Evolutionary conservation across 345 rosid genomes (phyloP).

Genomic region (Syzygium grande): DNA sequence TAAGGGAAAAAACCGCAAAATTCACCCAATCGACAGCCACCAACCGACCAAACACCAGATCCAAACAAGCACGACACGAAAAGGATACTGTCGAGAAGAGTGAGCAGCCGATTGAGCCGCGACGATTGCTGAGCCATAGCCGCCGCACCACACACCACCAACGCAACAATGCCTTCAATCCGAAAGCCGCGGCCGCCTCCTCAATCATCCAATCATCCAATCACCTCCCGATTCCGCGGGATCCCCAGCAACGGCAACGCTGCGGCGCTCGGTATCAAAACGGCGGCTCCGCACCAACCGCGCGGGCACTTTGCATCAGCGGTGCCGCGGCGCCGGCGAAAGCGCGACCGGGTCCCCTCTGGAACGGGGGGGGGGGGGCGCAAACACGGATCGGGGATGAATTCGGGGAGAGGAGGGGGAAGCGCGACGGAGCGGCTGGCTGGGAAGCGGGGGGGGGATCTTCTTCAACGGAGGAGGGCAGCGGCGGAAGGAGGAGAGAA

Average conservation of each 20-base stretch:
- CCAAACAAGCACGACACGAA: neutral
- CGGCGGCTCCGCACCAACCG: neutral
- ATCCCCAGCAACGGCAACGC: too few species aligned
- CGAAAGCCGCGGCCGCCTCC: neutral
- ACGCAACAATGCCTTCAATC: slow-evolving; percentile 10
- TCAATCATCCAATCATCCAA: slow-evolving; percentile 12
- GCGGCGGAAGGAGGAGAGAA: neutral
- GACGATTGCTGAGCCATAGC: slow-evolving; percentile 92
- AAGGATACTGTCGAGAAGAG: slow-evolving; percentile 97
- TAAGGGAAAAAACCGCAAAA: slow-evolving; percentile 14
- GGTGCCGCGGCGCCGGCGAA: neutral
- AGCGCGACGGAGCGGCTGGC: neutral
- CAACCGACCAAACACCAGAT: slow-evolving; percentile 10
- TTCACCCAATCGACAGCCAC: neutral
- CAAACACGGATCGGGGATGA: neutral
- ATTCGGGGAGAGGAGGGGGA: neutral
- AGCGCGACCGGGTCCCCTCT: too few species aligned
- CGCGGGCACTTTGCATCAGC: neutral
- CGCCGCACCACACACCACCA: neutral
- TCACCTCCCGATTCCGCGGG: neutral
- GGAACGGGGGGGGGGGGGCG: too few species aligned
- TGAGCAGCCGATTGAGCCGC: slow-evolving; percentile 91
- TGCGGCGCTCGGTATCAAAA: neutral
- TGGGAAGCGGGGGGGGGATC: too few species aligned
- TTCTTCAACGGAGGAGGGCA: too few species aligned